Evolutionary conservation across 352 stramenopile species (phyloP).

Genomic region (Phytophthora sojae): DNA sequence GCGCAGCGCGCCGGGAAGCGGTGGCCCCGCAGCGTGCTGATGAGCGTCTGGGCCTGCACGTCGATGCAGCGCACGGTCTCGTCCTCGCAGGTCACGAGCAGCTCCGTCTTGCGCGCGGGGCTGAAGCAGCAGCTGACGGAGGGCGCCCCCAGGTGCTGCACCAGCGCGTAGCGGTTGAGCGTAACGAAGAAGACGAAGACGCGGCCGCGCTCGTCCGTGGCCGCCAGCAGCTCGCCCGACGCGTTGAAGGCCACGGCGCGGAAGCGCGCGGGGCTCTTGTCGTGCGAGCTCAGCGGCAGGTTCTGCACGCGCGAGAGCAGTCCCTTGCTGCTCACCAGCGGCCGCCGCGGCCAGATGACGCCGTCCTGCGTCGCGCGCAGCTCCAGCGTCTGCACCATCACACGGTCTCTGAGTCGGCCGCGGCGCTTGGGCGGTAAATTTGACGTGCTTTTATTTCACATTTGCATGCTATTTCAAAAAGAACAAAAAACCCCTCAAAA

Average conservation of each 20-base stretch:
- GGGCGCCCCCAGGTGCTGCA: slow-evolving; percentile 70
- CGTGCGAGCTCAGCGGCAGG: slow-evolving; percentile 66
- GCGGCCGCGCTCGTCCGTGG: slow-evolving; percentile 78
- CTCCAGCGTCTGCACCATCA: slow-evolving; percentile 74
- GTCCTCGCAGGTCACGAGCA: slow-evolving; percentile 88
- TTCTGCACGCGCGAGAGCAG: slow-evolving; percentile 78
- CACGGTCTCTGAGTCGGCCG: no score
- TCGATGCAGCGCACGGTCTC: slow-evolving; percentile 82
- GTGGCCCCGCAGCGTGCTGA: slow-evolving; percentile 83
- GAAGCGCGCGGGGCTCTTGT: slow-evolving; percentile 60
- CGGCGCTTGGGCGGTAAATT: background rate
- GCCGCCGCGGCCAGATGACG: slow-evolving; percentile 78
- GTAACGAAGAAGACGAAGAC: slow-evolving; percentile 86
- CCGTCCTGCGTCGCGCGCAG: slow-evolving; percentile 73
- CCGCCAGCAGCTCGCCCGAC: slow-evolving; percentile 69
- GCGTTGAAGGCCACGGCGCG: slow-evolving; percentile 74
- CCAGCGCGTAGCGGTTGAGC: slow-evolving; percentile 77
- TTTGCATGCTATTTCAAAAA: no score
- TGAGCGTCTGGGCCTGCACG: slow-evolving; percentile 72
- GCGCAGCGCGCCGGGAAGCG: slow-evolving; percentile 56
- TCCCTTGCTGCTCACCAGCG: slow-evolving; percentile 72
- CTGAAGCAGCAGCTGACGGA: slow-evolving; percentile 77
- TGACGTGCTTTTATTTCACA: background rate
- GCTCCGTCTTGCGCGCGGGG: slow-evolving; percentile 67
- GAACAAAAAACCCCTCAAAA: no score